A percentile compares a stretch with the other conserved stretches of the same genome.
phyloP scores from a whole-genome alignment of 108 stramenopile species.

The Fragilaria radians region DNA sequence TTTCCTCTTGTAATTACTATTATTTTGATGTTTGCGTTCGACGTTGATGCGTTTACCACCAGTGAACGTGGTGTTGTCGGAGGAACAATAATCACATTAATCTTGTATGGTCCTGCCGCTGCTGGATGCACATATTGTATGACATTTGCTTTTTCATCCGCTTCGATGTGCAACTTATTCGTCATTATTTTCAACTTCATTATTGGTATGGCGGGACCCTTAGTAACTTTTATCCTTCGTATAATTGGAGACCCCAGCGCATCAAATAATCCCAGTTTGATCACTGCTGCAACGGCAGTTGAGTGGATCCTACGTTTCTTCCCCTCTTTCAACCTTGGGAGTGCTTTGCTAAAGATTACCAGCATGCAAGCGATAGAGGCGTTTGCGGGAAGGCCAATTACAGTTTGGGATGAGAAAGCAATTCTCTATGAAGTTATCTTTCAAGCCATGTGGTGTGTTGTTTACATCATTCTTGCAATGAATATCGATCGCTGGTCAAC shows the following conservation, averaged over 20 bases:
- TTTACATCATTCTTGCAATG: conserved; percentile 51
- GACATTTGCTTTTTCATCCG: conserved; percentile 63
- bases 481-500: conserved; percentile 49
- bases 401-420: conserved; percentile 27
- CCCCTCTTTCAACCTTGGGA: neutral
- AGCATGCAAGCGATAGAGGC: conserved; percentile 18
- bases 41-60: conserved; percentile 36
- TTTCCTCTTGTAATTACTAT: conserved; percentile 52
- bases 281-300: conserved; percentile 17
- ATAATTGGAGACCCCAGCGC: conserved; percentile 10
- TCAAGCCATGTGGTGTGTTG: conserved; percentile 35
- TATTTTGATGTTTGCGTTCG: conserved; percentile 43
- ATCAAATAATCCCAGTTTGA: conserved; percentile 9
- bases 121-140: conserved; percentile 78
- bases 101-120: conserved; percentile 74
- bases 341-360: neutral
- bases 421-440: conserved; percentile 25
- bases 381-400: conserved; percentile 25
- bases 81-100: conserved; percentile 42
- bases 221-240: conserved; percentile 23
- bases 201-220: conserved; percentile 55
- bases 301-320: conserved; percentile 25
- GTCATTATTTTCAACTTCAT: conserved; percentile 80
- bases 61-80: conserved; percentile 24
- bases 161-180: conserved; percentile 61